phyloP scores from a whole-genome alignment of 495 filamentous ascomycete genomes.

The Neurospora terricola region DNA sequence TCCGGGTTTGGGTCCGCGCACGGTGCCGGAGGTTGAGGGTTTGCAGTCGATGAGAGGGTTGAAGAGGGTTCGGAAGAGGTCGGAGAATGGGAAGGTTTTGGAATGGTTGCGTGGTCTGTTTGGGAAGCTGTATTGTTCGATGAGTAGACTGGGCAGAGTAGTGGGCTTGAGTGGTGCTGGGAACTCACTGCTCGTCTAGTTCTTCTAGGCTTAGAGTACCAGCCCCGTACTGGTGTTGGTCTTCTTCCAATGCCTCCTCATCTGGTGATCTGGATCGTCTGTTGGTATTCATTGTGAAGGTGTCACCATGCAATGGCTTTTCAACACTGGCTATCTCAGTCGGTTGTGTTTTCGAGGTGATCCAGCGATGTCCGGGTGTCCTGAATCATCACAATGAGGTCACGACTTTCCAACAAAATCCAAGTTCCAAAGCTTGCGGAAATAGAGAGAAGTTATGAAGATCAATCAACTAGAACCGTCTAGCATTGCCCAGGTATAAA shows the following conservation, averaged over 20 bases:
- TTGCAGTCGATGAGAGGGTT: slow-evolving; percentile 78
- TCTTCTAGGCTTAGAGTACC: slow-evolving; percentile 38
- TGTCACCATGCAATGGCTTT: not conserved
- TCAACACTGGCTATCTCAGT: not conserved
- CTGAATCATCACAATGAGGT: not conserved
- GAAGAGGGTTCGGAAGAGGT: slow-evolving; percentile 69
- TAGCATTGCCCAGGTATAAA: not conserved
- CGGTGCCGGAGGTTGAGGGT: slow-evolving; percentile 50
- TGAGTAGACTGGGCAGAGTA: not conserved
- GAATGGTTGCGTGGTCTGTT: slow-evolving; percentile 74
- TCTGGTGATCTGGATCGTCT: slow-evolving; percentile 30
- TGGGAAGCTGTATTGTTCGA: slow-evolving; percentile 50
- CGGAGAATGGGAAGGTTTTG: slow-evolving; percentile 72
- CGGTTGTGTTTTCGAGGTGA: not conserved
- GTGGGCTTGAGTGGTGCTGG: not conserved
- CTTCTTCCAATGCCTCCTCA: slow-evolving; percentile 41
- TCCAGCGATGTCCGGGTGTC: not conserved
- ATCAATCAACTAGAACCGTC: not conserved
- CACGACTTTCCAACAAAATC: not conserved
- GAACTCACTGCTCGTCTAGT: slow-evolving; percentile 53
- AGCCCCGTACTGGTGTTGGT: slow-evolving; percentile 38
- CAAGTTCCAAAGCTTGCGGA: not conserved
- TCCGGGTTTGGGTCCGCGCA: slow-evolving; percentile 11
- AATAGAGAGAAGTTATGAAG: not conserved
- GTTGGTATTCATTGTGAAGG: slow-evolving; percentile 14